A percentile compares a stretch with the other conserved stretches of the same genome.
phyloP scores from a whole-genome alignment of 805 yeast genomes.

The Candida sakaeoensis region DNA sequence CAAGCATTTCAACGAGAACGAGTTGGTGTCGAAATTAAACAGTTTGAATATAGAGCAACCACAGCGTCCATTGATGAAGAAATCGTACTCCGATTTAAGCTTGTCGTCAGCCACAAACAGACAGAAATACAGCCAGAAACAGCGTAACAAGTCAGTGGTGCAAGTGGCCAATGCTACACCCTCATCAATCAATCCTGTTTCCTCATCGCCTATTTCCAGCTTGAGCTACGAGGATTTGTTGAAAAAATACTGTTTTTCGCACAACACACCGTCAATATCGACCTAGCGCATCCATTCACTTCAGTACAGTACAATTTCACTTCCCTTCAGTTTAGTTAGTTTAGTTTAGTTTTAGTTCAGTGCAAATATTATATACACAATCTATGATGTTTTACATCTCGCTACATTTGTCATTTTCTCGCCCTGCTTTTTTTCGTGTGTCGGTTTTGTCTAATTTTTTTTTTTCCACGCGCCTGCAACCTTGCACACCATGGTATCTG shows the following conservation, averaged over 20 bases:
- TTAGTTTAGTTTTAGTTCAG: too few species aligned
- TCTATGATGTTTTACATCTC: too few species aligned
- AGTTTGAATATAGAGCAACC: slow-evolving; percentile 5
- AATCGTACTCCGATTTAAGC: slow-evolving; percentile 10
- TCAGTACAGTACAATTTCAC: too few species aligned
- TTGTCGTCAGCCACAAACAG: background rate
- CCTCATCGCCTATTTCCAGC: slow-evolving; percentile 5
- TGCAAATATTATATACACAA: too few species aligned
- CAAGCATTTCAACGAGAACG: slow-evolving; percentile 17
- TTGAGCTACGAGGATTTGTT: slow-evolving; percentile 28
- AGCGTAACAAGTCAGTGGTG: slow-evolving; percentile 7
- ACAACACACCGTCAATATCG: slow-evolving; percentile 14
- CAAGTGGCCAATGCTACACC: too few species aligned
- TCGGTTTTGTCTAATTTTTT: background rate
- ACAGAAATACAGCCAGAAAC: slow-evolving; percentile 10
- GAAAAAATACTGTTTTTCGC: slow-evolving; percentile 34
- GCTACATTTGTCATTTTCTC: too few species aligned
- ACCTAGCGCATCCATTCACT: too few species aligned
- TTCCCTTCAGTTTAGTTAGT: too few species aligned
- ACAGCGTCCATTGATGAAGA: slow-evolving; percentile 7
- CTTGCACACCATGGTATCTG: slow-evolving; percentile 40
- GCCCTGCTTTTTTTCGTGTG: slow-evolving; percentile 6
- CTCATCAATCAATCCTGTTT: background rate
- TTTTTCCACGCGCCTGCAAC: background rate
- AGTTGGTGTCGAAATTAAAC: slow-evolving; percentile 19